These are phyloP conservation scores for Nepenthes mirabilis DNA, from an alignment of 148 eudicot genomes.

Conservation along the genomic window DNA sequence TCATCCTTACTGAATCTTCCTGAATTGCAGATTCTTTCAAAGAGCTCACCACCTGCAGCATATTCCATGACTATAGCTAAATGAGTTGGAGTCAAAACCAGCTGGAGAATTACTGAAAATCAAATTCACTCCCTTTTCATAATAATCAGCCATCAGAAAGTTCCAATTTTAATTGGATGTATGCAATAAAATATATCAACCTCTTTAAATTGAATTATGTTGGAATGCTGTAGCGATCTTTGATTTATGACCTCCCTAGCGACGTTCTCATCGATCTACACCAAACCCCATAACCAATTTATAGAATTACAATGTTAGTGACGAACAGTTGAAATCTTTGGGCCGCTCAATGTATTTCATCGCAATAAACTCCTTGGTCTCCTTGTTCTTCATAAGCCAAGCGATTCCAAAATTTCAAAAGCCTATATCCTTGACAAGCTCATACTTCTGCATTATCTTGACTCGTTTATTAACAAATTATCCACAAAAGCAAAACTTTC, in stretches of 20 bases:
- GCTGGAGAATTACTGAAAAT: conserved; percentile 17
- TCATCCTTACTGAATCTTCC: conserved; percentile 51
- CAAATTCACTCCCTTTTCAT: conserved; percentile 16
- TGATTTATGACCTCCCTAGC: conserved; percentile 78
- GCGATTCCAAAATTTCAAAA: too few relatives aligned
- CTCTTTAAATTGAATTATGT: conserved; percentile 65
- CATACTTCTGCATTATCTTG: too few relatives aligned
- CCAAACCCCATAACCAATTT: not conserved
- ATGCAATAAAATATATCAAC: too few relatives aligned
- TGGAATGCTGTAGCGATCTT: conserved; percentile 60
- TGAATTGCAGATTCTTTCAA: conserved; percentile 33
- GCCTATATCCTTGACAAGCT: too few relatives aligned
- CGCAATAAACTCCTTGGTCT: too few relatives aligned
- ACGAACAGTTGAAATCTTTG: too few relatives aligned
- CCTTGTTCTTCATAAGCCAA: too few relatives aligned
- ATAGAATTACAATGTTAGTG: not conserved
- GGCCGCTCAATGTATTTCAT: too few relatives aligned
- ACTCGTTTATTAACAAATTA: too few relatives aligned
- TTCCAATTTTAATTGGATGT: too few relatives aligned
- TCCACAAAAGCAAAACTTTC: too few relatives aligned
- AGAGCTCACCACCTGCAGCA: conserved; percentile 65
- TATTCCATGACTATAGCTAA: conserved; percentile 64
- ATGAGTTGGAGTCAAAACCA: conserved; percentile 52
- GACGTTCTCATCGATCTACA: conserved; percentile 73
- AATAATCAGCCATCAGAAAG: conserved; percentile 19